Evolutionary conservation across 1,284 basidiomycete species (phyloP), one percentile per base, ranked within the genome.

Genomic region (Takashimella tepidaria): DNA sequence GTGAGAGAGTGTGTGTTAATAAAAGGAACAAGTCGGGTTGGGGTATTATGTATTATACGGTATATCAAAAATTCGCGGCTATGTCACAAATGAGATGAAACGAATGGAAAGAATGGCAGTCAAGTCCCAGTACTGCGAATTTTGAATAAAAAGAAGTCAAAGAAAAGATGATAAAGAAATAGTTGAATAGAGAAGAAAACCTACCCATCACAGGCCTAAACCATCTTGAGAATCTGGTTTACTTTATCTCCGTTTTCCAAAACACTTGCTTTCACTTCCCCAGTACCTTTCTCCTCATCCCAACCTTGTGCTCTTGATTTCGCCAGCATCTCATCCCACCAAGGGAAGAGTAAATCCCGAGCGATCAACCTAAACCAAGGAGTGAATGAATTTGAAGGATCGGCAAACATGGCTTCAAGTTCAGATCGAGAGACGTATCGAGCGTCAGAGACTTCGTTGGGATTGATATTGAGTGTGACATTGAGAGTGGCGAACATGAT

Each of bases 291-390:
- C 54, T 68, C 89, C 10, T 78, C 67, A 21, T 91, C 79, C 53
- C 81, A 79, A 6, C 87, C 88, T 27, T 83, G 72, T 12, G 60
- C 72, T 53, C 78, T 77, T 8, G 62, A 70, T 69, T 81, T 85
- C 19, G 65, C 79, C 49, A 89, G 68, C 52, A 99, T 83, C 64
- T 89, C 85, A 67, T 92, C 88, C 96, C 96, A 99, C 96, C 96
- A 98, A 13, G 90, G 91, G 73, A 95, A 98, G 49, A 99, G 81
- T 76, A 97, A 97, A 71, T 96, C 90, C 6, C 92, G 84, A 1
- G 92, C 92, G 67, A 99, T 98, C 41, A 99, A 84, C 74, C 92
- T 92, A 84, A 99, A 99, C 96, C 96, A 99, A 0, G 96, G 96
- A 3, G 96, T 99, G 76, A 99, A 98, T 0, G 83, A 83, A 69